phyloP scores from a whole-genome alignment of 306 rosid genomes.

The Rubus idaeus region DNA sequence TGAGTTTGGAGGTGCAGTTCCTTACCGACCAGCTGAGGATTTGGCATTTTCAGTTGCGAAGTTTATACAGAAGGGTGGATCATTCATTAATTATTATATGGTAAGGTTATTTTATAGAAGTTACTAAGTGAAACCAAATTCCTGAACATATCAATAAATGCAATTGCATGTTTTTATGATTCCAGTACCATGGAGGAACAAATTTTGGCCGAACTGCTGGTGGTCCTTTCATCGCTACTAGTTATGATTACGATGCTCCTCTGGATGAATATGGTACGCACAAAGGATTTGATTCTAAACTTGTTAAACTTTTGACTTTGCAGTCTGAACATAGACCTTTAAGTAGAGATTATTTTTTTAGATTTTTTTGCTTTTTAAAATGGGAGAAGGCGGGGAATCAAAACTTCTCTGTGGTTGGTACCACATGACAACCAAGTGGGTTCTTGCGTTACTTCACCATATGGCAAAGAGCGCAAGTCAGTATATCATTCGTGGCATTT shows the following conservation, averaged over 20 bases:
- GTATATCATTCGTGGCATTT: not conserved
- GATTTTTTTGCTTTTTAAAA: conserved; percentile 6
- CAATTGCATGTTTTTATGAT: conserved; percentile 27
- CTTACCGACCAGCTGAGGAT: conserved; percentile 91
- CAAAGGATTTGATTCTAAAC: conserved; percentile 5
- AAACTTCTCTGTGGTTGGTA: not conserved
- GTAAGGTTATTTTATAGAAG: conserved; percentile 41
- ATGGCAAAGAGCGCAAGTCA: not conserved
- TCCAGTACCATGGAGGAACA: conserved; percentile 95
- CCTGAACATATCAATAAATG: conserved; percentile 23
- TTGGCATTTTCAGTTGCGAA: conserved; percentile 90
- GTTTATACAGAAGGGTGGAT: conserved; percentile 93
- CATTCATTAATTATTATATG: conserved; percentile 91
- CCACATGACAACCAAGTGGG: not conserved
- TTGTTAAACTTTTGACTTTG: not conserved
- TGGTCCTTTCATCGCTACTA: conserved; percentile 94
- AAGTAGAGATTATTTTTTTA: not conserved
- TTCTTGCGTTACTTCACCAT: conserved; percentile 6
- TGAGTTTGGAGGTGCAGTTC: conserved; percentile 93
- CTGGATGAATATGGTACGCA: conserved; percentile 88
- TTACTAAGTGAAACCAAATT: not conserved
- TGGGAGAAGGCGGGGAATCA: not conserved
- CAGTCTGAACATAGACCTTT: conserved; percentile 5
- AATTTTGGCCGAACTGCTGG: conserved; percentile 99
- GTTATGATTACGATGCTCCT: conserved; percentile 98